These are phyloP conservation scores for Colletotrichum trifolii DNA, from an alignment of 2,329 filamentous ascomycete genomes.

Conservation along the genomic window DNA sequence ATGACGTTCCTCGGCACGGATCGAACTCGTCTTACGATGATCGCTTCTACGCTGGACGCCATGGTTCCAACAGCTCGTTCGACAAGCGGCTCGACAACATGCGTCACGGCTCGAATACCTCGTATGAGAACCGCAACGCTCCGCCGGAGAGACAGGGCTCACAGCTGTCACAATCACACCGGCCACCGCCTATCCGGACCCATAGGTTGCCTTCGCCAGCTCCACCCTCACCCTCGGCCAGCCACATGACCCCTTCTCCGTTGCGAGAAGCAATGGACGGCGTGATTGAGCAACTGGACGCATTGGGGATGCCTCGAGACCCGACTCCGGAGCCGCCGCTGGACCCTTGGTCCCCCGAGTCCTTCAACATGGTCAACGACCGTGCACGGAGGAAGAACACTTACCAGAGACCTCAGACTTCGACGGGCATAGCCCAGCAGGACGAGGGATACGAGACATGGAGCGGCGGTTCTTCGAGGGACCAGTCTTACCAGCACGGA, in stretches of 20 bases:
- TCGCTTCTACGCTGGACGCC: slow-evolving; percentile 44
- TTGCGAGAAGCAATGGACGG: slow-evolving; percentile 96
- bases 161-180: slow-evolving; percentile 47
- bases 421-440: slow-evolving; percentile 73
- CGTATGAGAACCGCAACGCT: slow-evolving; percentile 42
- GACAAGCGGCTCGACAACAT: slow-evolving; percentile 47
- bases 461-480: slow-evolving; percentile 64
- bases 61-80: slow-evolving; percentile 54
- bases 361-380: slow-evolving; percentile 71
- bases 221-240: slow-evolving; percentile 74
- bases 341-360: slow-evolving; percentile 91
- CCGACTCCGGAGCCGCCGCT: slow-evolving; percentile 66
- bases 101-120: slow-evolving; percentile 46
- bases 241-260: slow-evolving; percentile 86
- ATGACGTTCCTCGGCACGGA: slow-evolving; percentile 48
- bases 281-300: slow-evolving; percentile 93
- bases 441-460: slow-evolving; percentile 72
- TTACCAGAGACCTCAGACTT: slow-evolving; percentile 72
- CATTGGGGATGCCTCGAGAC: slow-evolving; percentile 76
- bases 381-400: slow-evolving; percentile 49
- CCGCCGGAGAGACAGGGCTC: slow-evolving; percentile 52
- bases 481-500: slow-evolving; percentile 54
- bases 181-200: slow-evolving; percentile 60
- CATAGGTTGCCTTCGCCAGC: slow-evolving; percentile 71
- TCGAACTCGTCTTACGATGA: slow-evolving; percentile 55